Conservation (phyloP, 75 land plant genomes). For the Pseudotsuga menziesii region DNA sequence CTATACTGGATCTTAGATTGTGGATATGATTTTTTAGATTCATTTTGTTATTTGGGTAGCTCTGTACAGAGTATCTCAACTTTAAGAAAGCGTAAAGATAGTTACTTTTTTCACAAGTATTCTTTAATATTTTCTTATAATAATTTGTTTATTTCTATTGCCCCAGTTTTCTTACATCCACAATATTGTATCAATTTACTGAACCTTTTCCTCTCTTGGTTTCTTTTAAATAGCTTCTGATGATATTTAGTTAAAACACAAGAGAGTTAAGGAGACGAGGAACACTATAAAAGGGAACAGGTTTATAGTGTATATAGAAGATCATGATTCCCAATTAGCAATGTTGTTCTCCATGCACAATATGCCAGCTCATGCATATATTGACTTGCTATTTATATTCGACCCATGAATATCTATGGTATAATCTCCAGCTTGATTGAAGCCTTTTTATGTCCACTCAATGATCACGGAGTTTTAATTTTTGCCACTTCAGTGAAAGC, state of each 20-base stretch:
- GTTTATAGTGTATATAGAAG: background rate
- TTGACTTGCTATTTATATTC: background rate
- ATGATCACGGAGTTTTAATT: background rate
- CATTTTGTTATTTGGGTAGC: background rate
- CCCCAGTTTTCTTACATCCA: background rate
- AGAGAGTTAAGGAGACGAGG: background rate
- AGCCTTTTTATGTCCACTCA: background rate
- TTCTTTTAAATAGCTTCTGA: too few relatives aligned
- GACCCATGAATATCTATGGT: background rate
- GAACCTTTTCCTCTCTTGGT: background rate
- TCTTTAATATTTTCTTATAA: background rate
- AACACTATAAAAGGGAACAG: background rate
- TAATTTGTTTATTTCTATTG: background rate
- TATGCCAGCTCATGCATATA: background rate
- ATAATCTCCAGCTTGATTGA: background rate
- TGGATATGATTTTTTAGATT: background rate
- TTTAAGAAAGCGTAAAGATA: background rate
- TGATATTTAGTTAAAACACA: too few relatives aligned
- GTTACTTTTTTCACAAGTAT: background rate
- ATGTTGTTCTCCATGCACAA: background rate
- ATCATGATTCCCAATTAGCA: background rate
- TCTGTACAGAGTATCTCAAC: background rate
- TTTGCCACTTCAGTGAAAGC: background rate
- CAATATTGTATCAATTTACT: background rate
- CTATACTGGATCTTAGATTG: slow-evolving; percentile 1